Conservation (phyloP, 106 monocot species). For the Gastrodia elata region DNA sequence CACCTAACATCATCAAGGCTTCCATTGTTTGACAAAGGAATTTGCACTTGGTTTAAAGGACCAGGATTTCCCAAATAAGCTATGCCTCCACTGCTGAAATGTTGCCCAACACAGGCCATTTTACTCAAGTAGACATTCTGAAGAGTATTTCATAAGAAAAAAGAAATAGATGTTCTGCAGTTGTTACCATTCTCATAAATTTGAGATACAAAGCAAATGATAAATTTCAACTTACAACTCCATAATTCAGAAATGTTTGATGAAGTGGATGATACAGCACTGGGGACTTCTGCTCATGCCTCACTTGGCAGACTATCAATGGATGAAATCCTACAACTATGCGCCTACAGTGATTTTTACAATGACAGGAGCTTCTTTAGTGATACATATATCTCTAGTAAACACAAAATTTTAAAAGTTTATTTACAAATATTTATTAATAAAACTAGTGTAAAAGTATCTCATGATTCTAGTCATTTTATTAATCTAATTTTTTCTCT, state of each 20-base stretch:
- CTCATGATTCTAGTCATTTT: too few species aligned
- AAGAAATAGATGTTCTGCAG: neutral
- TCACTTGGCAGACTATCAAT: neutral
- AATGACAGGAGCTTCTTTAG: neutral
- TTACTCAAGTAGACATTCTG: constrained; percentile 61
- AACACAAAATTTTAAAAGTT: neutral
- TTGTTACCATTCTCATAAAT: neutral
- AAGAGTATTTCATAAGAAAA: neutral
- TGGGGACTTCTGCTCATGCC: neutral
- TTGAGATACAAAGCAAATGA: neutral
- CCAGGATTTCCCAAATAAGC: constrained; percentile 38
- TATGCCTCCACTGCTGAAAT: constrained; percentile 14
- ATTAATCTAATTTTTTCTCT: too few species aligned
- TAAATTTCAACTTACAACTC: neutral
- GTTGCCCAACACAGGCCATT: constrained; percentile 23
- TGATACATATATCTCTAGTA: neutral
- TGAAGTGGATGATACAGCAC: neutral
- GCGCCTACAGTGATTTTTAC: constrained; percentile 2
- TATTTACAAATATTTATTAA: too few species aligned
- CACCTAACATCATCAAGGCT: constrained; percentile 13
- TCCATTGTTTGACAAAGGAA: constrained; percentile 2
- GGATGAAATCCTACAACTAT: constrained; percentile 10
- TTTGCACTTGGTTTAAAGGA: constrained; percentile 7
- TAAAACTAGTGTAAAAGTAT: too few species aligned
- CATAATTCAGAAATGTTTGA: constrained; percentile 6